Evolutionary conservation across 2,329 filamentous ascomycete genomes (phyloP).

Genomic region (Aspergillus sp.): DNA sequence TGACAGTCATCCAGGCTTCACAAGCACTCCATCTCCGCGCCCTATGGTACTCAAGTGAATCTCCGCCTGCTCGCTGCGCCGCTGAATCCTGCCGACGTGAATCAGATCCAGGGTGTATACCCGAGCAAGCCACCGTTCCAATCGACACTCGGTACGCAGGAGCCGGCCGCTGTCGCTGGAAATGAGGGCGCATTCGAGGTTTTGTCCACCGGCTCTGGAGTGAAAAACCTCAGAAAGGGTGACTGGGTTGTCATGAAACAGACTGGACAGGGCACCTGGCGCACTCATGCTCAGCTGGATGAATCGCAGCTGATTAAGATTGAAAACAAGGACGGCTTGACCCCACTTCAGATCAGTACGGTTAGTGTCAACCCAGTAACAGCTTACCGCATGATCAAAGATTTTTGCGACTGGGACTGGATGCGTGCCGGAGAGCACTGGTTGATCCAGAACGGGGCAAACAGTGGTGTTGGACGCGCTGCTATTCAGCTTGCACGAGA

Average conservation of each 20-base stretch:
- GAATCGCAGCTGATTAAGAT: slow-evolving; percentile 67
- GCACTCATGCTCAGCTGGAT: slow-evolving; percentile 77
- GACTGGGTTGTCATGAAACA: slow-evolving; percentile 92
- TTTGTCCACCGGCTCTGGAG: slow-evolving; percentile 65
- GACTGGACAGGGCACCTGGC: slow-evolving; percentile 88
- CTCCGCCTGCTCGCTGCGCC: slow-evolving; percentile 86
- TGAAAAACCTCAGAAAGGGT: slow-evolving; percentile 67
- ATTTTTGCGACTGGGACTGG: slow-evolving; percentile 64
- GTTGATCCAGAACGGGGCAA: slow-evolving; percentile 97
- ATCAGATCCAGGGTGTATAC: slow-evolving; percentile 96
- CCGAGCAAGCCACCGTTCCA: slow-evolving; percentile 80
- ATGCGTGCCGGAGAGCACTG: slow-evolving; percentile 70
- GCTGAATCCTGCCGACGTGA: slow-evolving; percentile 97
- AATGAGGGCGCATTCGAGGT: slow-evolving; percentile 96
- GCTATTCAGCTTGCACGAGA: slow-evolving; percentile 83
- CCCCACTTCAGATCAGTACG: slow-evolving; percentile 77
- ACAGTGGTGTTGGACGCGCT: slow-evolving; percentile 86
- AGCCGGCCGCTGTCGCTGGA: slow-evolving; percentile 64
- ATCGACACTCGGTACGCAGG: slow-evolving; percentile 71
- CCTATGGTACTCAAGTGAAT: slow-evolving; percentile 66
- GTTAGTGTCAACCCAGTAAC: slow-evolving; percentile 92
- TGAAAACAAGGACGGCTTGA: slow-evolving; percentile 69
- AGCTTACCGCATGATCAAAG: slow-evolving; percentile 87
- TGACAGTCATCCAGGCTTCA: slow-evolving; percentile 40
- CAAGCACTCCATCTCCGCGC: slow-evolving; percentile 52